phyloP scores from a whole-genome alignment of 257 asterid genomes.

The Solanum chmielewskii region DNA sequence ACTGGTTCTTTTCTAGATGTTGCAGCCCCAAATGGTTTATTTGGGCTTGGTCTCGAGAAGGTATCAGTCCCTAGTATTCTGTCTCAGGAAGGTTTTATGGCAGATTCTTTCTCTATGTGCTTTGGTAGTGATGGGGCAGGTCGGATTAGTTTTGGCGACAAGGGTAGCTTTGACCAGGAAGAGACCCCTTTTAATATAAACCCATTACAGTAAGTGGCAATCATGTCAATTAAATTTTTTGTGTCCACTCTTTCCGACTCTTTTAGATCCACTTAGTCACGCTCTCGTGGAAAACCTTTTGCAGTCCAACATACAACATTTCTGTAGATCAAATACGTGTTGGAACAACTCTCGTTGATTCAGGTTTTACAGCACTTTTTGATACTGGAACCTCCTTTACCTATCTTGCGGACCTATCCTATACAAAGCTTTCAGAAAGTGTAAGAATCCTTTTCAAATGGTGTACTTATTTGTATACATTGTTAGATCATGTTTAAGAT shows the following conservation, averaged over 20 bases:
- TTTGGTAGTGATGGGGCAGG: conserved; percentile 73
- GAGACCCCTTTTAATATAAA: conserved; percentile 57
- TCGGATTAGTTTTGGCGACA: conserved; percentile 70
- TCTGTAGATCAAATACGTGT: conserved; percentile 54
- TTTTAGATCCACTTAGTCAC: background rate
- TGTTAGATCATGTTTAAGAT: conserved; percentile 1
- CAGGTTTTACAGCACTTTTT: conserved; percentile 56
- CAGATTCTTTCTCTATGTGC: conserved; percentile 87
- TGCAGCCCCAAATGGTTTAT: conserved; percentile 80
- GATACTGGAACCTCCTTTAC: conserved; percentile 91
- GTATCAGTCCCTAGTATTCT: conserved; percentile 77
- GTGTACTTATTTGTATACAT: background rate
- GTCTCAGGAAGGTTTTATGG: conserved; percentile 41
- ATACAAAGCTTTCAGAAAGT: conserved; percentile 41
- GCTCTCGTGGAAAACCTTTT: background rate
- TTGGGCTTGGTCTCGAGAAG: conserved; percentile 81
- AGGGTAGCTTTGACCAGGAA: conserved; percentile 75
- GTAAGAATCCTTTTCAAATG: conserved; percentile 30
- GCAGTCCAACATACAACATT: conserved; percentile 62
- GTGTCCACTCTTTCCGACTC: background rate
- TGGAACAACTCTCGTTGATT: conserved; percentile 40
- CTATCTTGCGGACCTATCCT: conserved; percentile 58
- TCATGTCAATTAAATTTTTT: background rate
- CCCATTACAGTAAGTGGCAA: conserved; percentile 49
- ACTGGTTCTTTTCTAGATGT: conserved; percentile 70